Evolutionary conservation across 1,139 yeast genomes (phyloP).

Genomic region (Zygoascus meyerae): DNA sequence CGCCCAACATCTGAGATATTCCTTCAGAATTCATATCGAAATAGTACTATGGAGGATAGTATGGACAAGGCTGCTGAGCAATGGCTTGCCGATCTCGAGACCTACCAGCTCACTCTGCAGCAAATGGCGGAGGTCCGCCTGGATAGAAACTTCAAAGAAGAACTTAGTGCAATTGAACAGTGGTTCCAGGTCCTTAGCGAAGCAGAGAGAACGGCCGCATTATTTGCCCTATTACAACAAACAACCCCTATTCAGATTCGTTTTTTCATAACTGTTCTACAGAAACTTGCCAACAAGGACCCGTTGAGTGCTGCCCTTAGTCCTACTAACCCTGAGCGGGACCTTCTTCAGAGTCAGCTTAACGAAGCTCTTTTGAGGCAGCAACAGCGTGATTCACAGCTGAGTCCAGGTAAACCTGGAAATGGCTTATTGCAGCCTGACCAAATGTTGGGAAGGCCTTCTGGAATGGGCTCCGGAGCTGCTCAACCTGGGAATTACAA

Average conservation of each 20-base stretch:
- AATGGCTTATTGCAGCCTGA: constrained; percentile 4
- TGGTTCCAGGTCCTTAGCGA: constrained; percentile 36
- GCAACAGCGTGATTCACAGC: constrained; percentile 17
- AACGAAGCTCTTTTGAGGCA: constrained; percentile 11
- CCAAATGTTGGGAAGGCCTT: constrained; percentile 2
- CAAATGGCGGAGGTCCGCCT: constrained; percentile 34
- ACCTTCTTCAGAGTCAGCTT: constrained; percentile 9
- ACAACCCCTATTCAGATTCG: constrained; percentile 36
- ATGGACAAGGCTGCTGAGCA: constrained; percentile 29
- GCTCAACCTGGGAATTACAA: constrained; percentile 4
- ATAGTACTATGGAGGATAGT: constrained; percentile 15
- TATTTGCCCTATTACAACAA: constrained; percentile 35
- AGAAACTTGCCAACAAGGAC: constrained; percentile 30
- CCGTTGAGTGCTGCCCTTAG: constrained; percentile 27
- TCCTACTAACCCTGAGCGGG: constrained; percentile 23
- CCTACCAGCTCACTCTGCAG: constrained; percentile 32
- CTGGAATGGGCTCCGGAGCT: constrained; percentile 2
- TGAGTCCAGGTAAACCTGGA: constrained; percentile 5
- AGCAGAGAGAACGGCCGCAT: constrained; percentile 38
- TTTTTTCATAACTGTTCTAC: constrained; percentile 35
- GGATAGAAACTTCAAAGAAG: constrained; percentile 27
- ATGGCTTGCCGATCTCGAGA: constrained; percentile 33
- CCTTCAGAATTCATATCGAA: constrained; percentile 19
- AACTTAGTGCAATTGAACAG: constrained; percentile 31
- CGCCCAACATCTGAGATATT: constrained; percentile 29